Evolutionary conservation across 805 yeast species (phyloP).

Genomic region (Pichia heedii): DNA sequence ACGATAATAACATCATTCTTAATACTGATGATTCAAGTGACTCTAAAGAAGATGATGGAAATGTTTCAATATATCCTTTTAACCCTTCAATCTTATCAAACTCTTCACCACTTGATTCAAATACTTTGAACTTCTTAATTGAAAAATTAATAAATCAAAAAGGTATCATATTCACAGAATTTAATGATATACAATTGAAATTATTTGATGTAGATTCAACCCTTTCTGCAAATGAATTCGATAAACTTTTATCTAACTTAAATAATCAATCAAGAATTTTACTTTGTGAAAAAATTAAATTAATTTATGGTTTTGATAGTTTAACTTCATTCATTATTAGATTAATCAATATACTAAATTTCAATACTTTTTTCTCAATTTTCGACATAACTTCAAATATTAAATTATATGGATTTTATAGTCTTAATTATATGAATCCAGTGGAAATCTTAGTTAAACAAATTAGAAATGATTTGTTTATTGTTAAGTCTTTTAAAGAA

Average conservation of each 20-base stretch:
- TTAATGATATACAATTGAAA: slow-evolving; percentile 19
- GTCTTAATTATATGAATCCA: slow-evolving; percentile 20
- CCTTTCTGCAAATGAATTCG: slow-evolving; percentile 18
- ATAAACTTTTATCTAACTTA: slow-evolving; percentile 11
- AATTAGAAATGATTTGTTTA: slow-evolving; percentile 23
- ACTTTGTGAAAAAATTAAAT: slow-evolving; percentile 22
- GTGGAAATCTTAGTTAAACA: slow-evolving; percentile 25
- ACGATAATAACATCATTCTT: not conserved
- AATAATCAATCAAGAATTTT: slow-evolving; percentile 13
- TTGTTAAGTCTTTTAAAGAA: slow-evolving; percentile 25
- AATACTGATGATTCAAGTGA: not conserved
- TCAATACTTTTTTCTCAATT: slow-evolving; percentile 22
- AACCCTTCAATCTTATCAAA: slow-evolving; percentile 3
- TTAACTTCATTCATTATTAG: slow-evolving; percentile 18
- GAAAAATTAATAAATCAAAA: slow-evolving; percentile 16
- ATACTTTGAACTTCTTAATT: slow-evolving; percentile 9
- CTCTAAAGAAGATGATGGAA: not conserved
- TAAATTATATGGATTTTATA: slow-evolving; percentile 24
- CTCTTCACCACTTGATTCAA: slow-evolving; percentile 1
- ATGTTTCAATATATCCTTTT: slow-evolving; percentile 1
- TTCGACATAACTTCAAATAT: slow-evolving; percentile 26
- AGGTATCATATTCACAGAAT: slow-evolving; percentile 22
- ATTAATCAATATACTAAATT: slow-evolving; percentile 17
- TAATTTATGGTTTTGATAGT: slow-evolving; percentile 20
- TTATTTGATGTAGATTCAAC: slow-evolving; percentile 24